These are phyloP conservation scores for Suillus lakei DNA, from an alignment of 768 basidiomycete species.

Conservation along the genomic window DNA sequence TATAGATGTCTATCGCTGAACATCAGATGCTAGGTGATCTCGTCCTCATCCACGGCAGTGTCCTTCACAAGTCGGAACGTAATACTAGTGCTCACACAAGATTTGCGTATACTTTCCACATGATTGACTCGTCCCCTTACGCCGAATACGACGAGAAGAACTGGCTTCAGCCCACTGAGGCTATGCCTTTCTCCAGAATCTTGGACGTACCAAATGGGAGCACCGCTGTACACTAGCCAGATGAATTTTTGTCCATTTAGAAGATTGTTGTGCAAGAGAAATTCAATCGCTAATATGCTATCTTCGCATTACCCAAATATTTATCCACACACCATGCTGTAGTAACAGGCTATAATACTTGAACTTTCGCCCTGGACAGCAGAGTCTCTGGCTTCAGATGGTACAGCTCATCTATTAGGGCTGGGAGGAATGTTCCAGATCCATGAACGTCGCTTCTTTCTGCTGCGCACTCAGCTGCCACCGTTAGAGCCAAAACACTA, in stretches of 20 bases:
- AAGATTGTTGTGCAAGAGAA: neutral
- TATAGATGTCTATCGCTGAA: neutral
- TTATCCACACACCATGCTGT: neutral
- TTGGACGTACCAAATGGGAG: slow-evolving; percentile 36
- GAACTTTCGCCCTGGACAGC: slow-evolving; percentile 31
- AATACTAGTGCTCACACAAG: slow-evolving; percentile 83
- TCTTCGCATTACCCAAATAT: neutral
- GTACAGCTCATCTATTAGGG: slow-evolving; percentile 66
- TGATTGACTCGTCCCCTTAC: slow-evolving; percentile 78
- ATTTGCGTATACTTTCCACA: slow-evolving; percentile 96
- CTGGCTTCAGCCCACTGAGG: slow-evolving; percentile 89
- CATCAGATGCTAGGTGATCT: slow-evolving; percentile 61
- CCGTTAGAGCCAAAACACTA: slow-evolving; percentile 59
- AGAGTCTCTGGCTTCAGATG: slow-evolving; percentile 45
- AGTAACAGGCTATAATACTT: slow-evolving; percentile 18
- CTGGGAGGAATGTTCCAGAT: slow-evolving; percentile 67
- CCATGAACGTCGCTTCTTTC: slow-evolving; percentile 56
- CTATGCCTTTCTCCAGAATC: slow-evolving; percentile 80
- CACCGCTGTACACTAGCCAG: slow-evolving; percentile 1
- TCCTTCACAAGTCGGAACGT: slow-evolving; percentile 89
- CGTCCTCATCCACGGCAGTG: slow-evolving; percentile 91
- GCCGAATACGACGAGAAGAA: slow-evolving; percentile 89
- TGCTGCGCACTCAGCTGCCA: slow-evolving; percentile 67
- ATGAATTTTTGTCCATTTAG: neutral
- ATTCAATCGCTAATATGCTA: neutral